Percentiles rank a stretch among this genome's conserved stretches.
Evolutionary conservation across 2,329 filamentous ascomycete genomes (phyloP).

Genomic region (Fusarium multiceps): DNA sequence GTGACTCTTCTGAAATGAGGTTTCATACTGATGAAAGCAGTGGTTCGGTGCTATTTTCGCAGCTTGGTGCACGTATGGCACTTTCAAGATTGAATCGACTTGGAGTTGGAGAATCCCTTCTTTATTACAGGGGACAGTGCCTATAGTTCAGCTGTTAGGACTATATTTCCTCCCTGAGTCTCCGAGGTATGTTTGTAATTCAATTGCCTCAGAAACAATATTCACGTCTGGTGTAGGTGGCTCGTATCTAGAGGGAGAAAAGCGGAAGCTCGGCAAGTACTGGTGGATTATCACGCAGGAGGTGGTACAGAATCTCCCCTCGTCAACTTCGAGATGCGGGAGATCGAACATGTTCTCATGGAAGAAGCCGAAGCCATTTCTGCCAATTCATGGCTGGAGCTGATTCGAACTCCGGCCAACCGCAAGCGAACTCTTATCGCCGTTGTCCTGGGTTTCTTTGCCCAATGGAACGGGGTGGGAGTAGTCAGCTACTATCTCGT

Average conservation of each 20-base stretch:
- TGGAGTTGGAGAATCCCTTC: conserved; percentile 34
- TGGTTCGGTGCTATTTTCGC: conserved; percentile 21
- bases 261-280: conserved; percentile 60
- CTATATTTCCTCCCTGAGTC: conserved; percentile 51
- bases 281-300: conserved; percentile 62
- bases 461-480: conserved; percentile 32
- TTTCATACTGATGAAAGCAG: too few species aligned
- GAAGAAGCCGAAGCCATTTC: background rate
- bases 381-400: background rate
- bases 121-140: conserved; percentile 23
- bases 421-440: background rate
- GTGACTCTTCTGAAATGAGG: too few species aligned
- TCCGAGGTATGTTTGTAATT: conserved; percentile 45
- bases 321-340: conserved; percentile 61
- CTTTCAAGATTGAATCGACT: conserved; percentile 19
- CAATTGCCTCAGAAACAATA: too few species aligned
- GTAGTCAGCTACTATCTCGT: conserved; percentile 32
- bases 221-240: conserved; percentile 42
- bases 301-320: conserved; percentile 56
- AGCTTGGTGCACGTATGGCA: conserved; percentile 26
- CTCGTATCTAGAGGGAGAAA: conserved; percentile 42
- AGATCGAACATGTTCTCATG: conserved; percentile 51
- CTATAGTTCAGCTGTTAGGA: conserved; percentile 9
- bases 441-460: conserved; percentile 23
- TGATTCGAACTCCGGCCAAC: background rate